A percentile compares a stretch with the other conserved stretches of the same genome.
Evolutionary conservation across 176 grass and related monocot species (phyloP).

Genomic region (Melocanna baccifera): DNA sequence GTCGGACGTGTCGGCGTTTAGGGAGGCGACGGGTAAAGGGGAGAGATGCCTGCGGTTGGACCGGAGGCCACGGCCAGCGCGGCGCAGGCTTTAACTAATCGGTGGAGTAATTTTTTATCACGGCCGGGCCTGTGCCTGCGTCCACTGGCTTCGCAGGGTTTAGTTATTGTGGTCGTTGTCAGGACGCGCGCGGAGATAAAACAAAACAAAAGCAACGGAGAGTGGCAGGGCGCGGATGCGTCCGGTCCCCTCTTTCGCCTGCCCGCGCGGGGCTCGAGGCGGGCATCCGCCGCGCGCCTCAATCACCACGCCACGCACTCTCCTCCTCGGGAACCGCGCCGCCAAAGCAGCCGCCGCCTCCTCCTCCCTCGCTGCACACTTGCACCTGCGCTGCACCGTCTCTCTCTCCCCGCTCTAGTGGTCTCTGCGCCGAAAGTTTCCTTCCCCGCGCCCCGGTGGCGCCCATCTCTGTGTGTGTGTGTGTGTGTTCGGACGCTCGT

Average conservation of each 20-base stretch:
- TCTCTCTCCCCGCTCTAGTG: background rate
- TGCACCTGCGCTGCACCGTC: background rate
- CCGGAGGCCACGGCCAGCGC: background rate
- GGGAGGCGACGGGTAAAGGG: slow-evolving; percentile 2
- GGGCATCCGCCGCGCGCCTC: background rate
- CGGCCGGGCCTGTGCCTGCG: background rate
- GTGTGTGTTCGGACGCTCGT: background rate
- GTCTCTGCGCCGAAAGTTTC: slow-evolving; percentile 10
- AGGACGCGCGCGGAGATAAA: background rate
- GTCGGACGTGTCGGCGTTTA: slow-evolving; percentile 32
- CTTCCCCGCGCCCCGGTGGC: background rate
- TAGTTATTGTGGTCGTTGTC: slow-evolving; percentile 48
- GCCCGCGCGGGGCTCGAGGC: slow-evolving; percentile 52
- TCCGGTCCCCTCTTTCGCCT: slow-evolving; percentile 29
- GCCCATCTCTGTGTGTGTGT: background rate
- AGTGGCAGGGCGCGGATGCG: background rate
- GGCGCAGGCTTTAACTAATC: background rate
- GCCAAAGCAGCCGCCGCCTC: background rate
- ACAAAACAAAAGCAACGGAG: background rate
- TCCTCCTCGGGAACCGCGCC: slow-evolving; percentile 17
- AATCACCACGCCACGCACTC: background rate
- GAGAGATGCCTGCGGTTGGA: background rate
- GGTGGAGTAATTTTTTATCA: background rate
- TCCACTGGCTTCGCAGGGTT: slow-evolving; percentile 4
- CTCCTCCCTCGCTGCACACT: background rate